Percentiles rank a stretch among this genome's conserved stretches.
Evolutionary conservation across 176 grass and related monocot genomes (phyloP).

Genomic region (Paspalum vaginatum): DNA sequence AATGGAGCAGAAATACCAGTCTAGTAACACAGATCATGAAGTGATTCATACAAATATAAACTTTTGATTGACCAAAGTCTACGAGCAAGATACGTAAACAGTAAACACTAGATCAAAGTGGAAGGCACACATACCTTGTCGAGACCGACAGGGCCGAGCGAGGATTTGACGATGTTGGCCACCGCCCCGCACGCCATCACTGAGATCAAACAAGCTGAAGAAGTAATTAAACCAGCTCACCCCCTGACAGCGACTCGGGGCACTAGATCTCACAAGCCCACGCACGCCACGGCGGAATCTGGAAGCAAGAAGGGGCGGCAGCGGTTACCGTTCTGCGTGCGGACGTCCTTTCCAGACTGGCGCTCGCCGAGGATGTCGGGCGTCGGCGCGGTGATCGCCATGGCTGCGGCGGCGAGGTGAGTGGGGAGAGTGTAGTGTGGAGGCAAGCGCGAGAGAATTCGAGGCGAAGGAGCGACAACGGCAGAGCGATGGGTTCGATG

Average conservation of each 20-base stretch:
- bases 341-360: slow-evolving; percentile 87
- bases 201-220: slow-evolving; percentile 32
- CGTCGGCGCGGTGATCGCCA: slow-evolving; percentile 64
- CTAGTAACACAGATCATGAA: background rate
- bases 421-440: background rate
- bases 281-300: slow-evolving; percentile 4
- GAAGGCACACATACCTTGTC: slow-evolving; percentile 63
- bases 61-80: background rate
- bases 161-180: slow-evolving; percentile 86
- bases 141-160: slow-evolving; percentile 80
- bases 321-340: slow-evolving; percentile 77
- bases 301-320: background rate
- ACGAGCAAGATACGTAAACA: background rate
- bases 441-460: slow-evolving; percentile 35
- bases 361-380: slow-evolving; percentile 88
- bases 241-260: background rate
- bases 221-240: background rate
- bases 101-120: background rate
- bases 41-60: slow-evolving; percentile 1
- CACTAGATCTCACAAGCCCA: slow-evolving; percentile 26
- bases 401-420: slow-evolving; percentile 30
- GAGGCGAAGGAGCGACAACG: slow-evolving; percentile 13
- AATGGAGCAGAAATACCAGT: background rate
- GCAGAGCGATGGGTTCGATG: background rate
- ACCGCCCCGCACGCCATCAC: slow-evolving; percentile 91